phyloP scores from a whole-genome alignment of 2,329 filamentous ascomycete species.

The Penicillium italicum region DNA sequence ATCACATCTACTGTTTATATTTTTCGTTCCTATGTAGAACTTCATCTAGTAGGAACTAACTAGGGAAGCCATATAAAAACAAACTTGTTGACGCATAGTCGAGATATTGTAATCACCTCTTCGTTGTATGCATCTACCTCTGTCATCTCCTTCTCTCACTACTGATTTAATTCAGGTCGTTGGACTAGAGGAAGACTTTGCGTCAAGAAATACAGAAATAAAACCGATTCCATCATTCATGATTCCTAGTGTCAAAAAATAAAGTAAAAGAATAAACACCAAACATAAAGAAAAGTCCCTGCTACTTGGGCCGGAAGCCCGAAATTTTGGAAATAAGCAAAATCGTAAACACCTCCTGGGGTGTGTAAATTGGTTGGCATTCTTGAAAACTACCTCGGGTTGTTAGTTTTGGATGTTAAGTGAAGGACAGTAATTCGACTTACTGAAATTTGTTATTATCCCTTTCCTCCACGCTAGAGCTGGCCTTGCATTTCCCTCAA shows the following conservation, averaged over 20 bases:
- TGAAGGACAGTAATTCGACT: conserved; percentile 15
- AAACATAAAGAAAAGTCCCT: background rate
- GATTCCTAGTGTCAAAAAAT: conserved; percentile 13
- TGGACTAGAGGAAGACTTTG: background rate
- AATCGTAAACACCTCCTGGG: conserved; percentile 14
- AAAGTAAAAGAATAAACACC: conserved; percentile 13
- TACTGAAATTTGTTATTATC: conserved; percentile 25
- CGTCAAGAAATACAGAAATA: background rate
- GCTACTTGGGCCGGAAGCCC: conserved; percentile 5
- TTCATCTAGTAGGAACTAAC: too few relatives aligned
- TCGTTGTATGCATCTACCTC: background rate
- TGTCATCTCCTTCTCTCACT: too few relatives aligned
- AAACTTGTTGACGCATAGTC: background rate
- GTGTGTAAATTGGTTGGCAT: conserved; percentile 13
- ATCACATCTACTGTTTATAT: background rate
- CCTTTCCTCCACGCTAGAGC: conserved; percentile 38
- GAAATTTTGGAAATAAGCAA: conserved; percentile 12
- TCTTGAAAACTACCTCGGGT: conserved; percentile 10
- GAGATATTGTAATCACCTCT: too few relatives aligned
- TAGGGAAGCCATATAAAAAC: background rate
- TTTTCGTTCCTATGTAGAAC: background rate
- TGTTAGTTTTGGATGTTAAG: background rate
- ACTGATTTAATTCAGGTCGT: too few relatives aligned
- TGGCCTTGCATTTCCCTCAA: conserved; percentile 12
- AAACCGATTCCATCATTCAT: conserved; percentile 19